Conservation (phyloP, 176 grass and related monocot genomes). For the Cenchrus fungigraminus region DNA sequence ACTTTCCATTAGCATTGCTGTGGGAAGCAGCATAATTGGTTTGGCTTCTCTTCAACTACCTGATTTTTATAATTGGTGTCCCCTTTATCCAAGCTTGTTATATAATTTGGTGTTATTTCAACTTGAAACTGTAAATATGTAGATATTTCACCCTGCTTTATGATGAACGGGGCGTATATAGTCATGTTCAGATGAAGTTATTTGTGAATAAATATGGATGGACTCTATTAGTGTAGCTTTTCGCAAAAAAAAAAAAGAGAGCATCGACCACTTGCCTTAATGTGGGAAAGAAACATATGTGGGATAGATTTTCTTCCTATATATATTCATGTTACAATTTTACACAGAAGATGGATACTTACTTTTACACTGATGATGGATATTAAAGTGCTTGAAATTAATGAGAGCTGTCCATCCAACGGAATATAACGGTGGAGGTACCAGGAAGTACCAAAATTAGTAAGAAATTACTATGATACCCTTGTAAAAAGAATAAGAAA, state of each 20-base stretch:
- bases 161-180: background rate
- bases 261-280: background rate
- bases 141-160: background rate
- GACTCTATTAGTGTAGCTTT: background rate
- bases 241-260: background rate
- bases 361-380: no score
- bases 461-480: no score
- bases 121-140: background rate
- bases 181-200: background rate
- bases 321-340: background rate
- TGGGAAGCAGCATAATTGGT: conserved; percentile 24
- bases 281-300: background rate
- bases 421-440: no score
- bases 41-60: conserved; percentile 2
- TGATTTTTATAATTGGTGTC: conserved; percentile 24
- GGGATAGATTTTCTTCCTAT: background rate
- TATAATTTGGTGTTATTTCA: background rate
- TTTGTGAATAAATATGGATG: background rate
- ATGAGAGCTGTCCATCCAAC: no score
- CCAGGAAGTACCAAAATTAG: no score
- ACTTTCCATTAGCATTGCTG: conserved; percentile 9
- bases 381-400: no score
- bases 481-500: no score
- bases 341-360: background rate
- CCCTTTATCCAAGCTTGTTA: conserved; percentile 5